Conservation (phyloP, 495 filamentous ascomycete genomes). For the Penicillium malachiteum region DNA sequence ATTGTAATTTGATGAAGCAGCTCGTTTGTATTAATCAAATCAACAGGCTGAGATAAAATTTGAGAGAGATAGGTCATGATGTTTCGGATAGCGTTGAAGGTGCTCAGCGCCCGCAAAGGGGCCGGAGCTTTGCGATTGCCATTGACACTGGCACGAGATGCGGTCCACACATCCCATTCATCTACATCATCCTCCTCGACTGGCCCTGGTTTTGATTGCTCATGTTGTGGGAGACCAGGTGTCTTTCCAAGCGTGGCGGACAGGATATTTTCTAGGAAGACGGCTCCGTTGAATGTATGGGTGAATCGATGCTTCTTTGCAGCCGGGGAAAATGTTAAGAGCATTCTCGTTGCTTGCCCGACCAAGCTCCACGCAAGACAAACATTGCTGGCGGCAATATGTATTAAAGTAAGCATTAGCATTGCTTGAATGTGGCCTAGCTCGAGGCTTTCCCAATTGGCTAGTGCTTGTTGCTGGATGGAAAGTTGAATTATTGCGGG, state of each 20-base stretch:
- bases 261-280: conserved; percentile 22
- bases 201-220: conserved; percentile 3
- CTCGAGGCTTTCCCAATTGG: conserved; percentile 34
- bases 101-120: conserved; percentile 20
- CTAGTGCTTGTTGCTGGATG: conserved; percentile 6
- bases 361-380: conserved; percentile 49
- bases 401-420: conserved; percentile 51
- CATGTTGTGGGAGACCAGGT: conserved; percentile 11
- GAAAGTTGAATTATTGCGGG: conserved; percentile 8
- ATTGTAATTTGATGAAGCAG: neutral
- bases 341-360: conserved; percentile 51
- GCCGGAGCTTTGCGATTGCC: neutral
- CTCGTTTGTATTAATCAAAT: conserved; percentile 1
- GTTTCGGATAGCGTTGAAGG: conserved; percentile 15
- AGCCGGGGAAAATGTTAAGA: conserved; percentile 18
- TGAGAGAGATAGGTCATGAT: conserved; percentile 9
- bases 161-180: conserved; percentile 25
- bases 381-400: conserved; percentile 43
- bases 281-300: conserved; percentile 24
- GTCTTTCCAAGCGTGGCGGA: conserved; percentile 11
- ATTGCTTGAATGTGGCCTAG: conserved; percentile 55
- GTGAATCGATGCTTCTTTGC: conserved; percentile 10
- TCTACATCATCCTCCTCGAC: conserved; percentile 23
- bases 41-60: neutral
- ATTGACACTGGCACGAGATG: neutral